phyloP scores from a whole-genome alignment of 2,329 filamentous ascomycete species.

The Pestalotiopsis sp. region DNA sequence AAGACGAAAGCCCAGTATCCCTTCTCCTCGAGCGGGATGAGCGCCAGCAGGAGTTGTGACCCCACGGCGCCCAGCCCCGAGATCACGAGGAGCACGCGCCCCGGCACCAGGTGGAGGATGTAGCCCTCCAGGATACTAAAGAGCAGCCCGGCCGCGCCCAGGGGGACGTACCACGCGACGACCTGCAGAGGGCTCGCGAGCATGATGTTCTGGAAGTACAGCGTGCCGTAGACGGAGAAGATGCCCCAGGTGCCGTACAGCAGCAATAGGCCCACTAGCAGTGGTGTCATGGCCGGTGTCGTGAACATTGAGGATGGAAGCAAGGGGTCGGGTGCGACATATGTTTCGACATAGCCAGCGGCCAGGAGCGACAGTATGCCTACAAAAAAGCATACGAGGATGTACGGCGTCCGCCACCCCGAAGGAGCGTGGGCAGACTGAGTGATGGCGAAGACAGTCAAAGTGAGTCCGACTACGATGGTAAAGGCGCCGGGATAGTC shows the following conservation, averaged over 20 bases:
- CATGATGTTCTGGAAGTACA: not conserved
- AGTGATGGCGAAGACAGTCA: constrained; percentile 76
- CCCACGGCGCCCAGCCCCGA: constrained; percentile 62
- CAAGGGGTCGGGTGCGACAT: constrained; percentile 68
- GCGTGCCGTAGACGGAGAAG: not conserved
- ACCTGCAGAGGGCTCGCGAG: constrained; percentile 61
- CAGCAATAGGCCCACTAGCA: not conserved
- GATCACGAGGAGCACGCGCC: constrained; percentile 63
- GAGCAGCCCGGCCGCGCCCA: constrained; percentile 68
- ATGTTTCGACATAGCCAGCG: constrained; percentile 73
- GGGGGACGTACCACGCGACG: constrained; percentile 70
- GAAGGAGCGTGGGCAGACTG: constrained; percentile 69
- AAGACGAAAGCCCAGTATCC: constrained; percentile 75
- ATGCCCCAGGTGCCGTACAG: not conserved
- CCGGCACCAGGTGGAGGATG: constrained; percentile 69
- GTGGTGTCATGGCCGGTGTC: not conserved
- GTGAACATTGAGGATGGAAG: constrained; percentile 52
- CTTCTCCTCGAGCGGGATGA: constrained; percentile 60
- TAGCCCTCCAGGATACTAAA: constrained; percentile 65
- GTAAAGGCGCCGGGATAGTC: constrained; percentile 68
- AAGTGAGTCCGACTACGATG: constrained; percentile 65
- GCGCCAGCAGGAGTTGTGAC: constrained; percentile 63
- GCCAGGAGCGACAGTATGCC: constrained; percentile 61
- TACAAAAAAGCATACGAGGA: constrained; percentile 65
- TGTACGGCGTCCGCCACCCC: constrained; percentile 73